Evolutionary conservation across 768 basidiomycete genomes (phyloP).

Genomic region (Clavaria fumosa): DNA sequence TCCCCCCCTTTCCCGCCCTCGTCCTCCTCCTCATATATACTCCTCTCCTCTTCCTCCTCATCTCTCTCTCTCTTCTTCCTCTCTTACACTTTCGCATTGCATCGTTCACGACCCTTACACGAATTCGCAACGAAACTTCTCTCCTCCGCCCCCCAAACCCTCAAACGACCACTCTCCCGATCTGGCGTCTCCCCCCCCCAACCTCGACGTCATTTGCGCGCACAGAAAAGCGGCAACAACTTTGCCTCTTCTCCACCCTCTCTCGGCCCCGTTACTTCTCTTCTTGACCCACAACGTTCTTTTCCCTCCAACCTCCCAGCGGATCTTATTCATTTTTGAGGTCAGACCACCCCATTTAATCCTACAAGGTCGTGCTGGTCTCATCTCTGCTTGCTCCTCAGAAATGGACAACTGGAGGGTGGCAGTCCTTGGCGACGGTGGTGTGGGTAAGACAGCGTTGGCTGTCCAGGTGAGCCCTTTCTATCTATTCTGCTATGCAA

Average conservation of each 20-base stretch:
- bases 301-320: constrained; percentile 10
- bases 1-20: constrained; percentile 17
- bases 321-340: constrained; percentile 10
- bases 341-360: constrained; percentile 1
- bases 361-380: background rate
- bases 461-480: constrained; percentile 69
- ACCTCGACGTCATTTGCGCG: too few relatives aligned
- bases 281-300: constrained; percentile 8
- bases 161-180: too few relatives aligned
- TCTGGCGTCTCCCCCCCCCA: too few relatives aligned
- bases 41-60: constrained; percentile 8
- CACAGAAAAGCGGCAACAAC: too few relatives aligned
- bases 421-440: constrained; percentile 91
- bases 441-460: constrained; percentile 92
- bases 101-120: too few relatives aligned
- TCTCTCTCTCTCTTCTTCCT: constrained; percentile 10
- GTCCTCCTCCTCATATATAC: constrained; percentile 13
- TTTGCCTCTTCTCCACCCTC: too few relatives aligned
- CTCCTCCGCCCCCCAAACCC: too few relatives aligned
- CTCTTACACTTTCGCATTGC: constrained; percentile 12
- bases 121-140: too few relatives aligned
- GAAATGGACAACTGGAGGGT: constrained; percentile 92
- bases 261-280: too few relatives aligned
- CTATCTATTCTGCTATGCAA: constrained; percentile 3
- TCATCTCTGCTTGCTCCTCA: constrained; percentile 10